Evolutionary conservation across 2,329 filamentous ascomycete genomes (phyloP).

Genomic region (Arachnopeziza araneosa): DNA sequence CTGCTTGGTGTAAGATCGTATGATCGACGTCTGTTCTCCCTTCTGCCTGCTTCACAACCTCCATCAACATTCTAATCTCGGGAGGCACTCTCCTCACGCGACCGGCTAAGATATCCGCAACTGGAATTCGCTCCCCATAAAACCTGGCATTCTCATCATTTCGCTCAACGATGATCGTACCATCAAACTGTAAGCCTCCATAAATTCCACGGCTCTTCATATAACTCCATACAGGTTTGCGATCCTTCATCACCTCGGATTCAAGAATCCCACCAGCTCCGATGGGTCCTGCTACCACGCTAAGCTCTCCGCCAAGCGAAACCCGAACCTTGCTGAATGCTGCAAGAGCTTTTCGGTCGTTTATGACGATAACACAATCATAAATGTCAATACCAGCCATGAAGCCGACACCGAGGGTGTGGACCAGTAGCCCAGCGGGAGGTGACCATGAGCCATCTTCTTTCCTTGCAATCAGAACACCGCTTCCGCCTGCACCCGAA

Average conservation of each 20-base stretch:
- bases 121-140: constrained; percentile 61
- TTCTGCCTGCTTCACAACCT: constrained; percentile 82
- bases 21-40: constrained; percentile 71
- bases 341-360: constrained; percentile 75
- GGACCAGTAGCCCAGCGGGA: constrained; percentile 82
- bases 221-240: constrained; percentile 72
- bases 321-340: constrained; percentile 74
- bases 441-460: constrained; percentile 87
- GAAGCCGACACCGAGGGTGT: constrained; percentile 84
- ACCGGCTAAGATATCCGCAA: constrained; percentile 49
- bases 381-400: constrained; percentile 90
- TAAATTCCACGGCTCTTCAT: constrained; percentile 86
- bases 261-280: constrained; percentile 57
- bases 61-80: constrained; percentile 39
- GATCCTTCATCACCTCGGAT: constrained; percentile 42
- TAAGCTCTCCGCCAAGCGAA: constrained; percentile 76
- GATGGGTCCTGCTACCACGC: constrained; percentile 70
- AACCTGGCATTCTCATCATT: constrained; percentile 81
- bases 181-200: constrained; percentile 78
- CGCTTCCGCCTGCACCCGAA: constrained; percentile 84
- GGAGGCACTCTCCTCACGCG: constrained; percentile 13
- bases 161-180: constrained; percentile 79
- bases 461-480: constrained; percentile 75
- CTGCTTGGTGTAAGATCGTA: constrained; percentile 55
- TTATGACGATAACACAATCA: constrained; percentile 90